Evolutionary conservation across 2,329 filamentous ascomycete genomes (phyloP).

Genomic region (Aspergillus sp.): DNA sequence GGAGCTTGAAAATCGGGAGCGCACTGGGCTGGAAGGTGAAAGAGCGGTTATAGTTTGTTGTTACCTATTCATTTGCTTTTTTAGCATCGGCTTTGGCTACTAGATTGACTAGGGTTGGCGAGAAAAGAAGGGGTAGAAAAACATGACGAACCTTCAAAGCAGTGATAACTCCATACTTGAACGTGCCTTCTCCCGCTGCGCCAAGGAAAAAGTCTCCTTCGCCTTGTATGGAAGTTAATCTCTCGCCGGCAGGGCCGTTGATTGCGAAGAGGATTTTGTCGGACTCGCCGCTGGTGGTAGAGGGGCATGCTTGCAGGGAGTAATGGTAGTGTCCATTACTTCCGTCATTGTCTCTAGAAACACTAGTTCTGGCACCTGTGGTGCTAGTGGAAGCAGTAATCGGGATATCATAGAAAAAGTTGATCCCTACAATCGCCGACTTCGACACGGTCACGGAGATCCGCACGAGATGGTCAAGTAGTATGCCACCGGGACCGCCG

Average conservation of each 20-base stretch:
- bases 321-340: background rate
- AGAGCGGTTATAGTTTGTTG: slow-evolving; percentile 10
- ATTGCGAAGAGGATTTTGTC: slow-evolving; percentile 11
- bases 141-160: too few relatives aligned
- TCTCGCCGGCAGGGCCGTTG: slow-evolving; percentile 13
- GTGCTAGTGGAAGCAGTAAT: background rate
- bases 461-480: slow-evolving; percentile 12
- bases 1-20: slow-evolving; percentile 10
- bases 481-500: slow-evolving; percentile 8
- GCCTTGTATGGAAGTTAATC: slow-evolving; percentile 8
- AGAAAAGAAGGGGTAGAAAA: too few relatives aligned
- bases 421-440: slow-evolving; percentile 8
- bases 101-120: too few relatives aligned
- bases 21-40: slow-evolving; percentile 12
- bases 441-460: slow-evolving; percentile 11
- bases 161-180: too few relatives aligned
- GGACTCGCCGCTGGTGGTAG: slow-evolving; percentile 2
- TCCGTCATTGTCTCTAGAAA: too few relatives aligned
- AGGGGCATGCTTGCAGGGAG: slow-evolving; percentile 5
- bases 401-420: slow-evolving; percentile 10
- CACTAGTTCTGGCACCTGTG: too few relatives aligned
- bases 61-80: slow-evolving; percentile 4
- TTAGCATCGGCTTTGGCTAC: too few relatives aligned
- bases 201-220: background rate
- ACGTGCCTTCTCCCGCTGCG: too few relatives aligned